phyloP scores from a whole-genome alignment of 768 basidiomycete genomes.

The Xerocomus brunneocitrinus region DNA sequence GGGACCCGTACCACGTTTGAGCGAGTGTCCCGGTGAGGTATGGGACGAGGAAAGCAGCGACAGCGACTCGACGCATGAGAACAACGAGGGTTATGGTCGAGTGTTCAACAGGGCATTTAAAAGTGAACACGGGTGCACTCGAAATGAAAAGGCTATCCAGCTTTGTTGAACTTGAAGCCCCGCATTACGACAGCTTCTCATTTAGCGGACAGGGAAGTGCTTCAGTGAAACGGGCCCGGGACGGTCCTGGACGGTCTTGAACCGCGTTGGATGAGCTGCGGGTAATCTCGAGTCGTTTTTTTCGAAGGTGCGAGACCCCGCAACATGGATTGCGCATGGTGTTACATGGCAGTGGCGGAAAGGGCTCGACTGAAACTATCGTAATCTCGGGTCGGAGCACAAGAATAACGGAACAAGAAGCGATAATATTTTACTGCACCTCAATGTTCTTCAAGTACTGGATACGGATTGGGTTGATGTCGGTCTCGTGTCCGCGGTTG shows the following conservation, averaged over 20 bases:
- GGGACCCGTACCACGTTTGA: constrained; percentile 26
- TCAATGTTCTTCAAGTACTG: constrained; percentile 54
- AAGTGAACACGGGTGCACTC: not conserved
- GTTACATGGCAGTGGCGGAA: not conserved
- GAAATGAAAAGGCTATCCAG: too few relatives aligned
- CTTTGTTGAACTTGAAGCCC: not conserved
- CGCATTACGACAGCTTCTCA: not conserved
- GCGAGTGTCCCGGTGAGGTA: constrained; percentile 16
- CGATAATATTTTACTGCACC: constrained; percentile 22
- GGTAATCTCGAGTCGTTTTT: not conserved
- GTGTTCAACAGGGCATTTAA: not conserved
- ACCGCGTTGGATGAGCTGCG: not conserved
- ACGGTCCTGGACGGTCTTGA: too few relatives aligned
- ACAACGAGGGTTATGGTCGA: not conserved
- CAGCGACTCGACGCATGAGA: constrained; percentile 12
- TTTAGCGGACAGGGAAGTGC: not conserved
- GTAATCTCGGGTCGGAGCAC: not conserved
- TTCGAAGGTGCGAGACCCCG: not conserved
- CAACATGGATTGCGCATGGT: not conserved
- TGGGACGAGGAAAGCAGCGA: constrained; percentile 6
- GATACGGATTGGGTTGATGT: constrained; percentile 56
- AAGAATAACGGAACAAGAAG: not conserved
- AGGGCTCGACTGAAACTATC: not conserved
- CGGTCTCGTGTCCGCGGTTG: constrained; percentile 58
- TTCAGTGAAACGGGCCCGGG: too few relatives aligned